Percentiles rank a stretch among this genome's conserved stretches.
Evolutionary conservation across 2,329 filamentous ascomycete genomes (phyloP).

Genomic region (Monosporascus cannonballus): DNA sequence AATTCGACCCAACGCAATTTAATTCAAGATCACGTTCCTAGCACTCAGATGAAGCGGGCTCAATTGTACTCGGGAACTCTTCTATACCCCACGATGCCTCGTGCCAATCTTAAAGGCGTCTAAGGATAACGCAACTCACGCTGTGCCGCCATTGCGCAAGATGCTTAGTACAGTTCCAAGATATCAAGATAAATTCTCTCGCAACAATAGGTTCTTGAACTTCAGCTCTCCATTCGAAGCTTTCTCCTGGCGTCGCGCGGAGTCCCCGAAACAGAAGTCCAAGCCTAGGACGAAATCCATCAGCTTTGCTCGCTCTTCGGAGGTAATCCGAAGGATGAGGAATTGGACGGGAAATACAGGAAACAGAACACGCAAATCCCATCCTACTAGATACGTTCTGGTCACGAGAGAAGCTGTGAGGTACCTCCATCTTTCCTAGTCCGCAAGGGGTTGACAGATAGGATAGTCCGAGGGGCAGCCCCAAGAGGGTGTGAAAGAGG

Average conservation of each 20-base stretch:
- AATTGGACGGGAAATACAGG: not conserved
- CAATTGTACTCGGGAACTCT: not conserved
- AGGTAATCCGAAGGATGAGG: not conserved
- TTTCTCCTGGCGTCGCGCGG: not conserved
- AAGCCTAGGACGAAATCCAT: not conserved
- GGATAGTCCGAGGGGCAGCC: not conserved
- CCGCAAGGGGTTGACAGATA: not conserved
- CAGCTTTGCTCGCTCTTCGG: not conserved
- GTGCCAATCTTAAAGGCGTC: not conserved
- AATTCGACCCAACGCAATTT: not conserved
- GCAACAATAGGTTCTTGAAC: not conserved
- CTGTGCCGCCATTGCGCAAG: not conserved
- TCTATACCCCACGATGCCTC: not conserved
- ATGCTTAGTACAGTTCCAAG: slow-evolving; percentile 1
- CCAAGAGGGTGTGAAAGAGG: not conserved
- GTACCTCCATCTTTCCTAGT: not conserved
- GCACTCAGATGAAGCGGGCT: not conserved
- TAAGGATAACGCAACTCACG: not conserved
- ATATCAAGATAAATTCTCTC: not conserved
- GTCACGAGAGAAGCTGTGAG: not conserved
- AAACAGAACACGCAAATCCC: not conserved
- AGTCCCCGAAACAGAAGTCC: not conserved
- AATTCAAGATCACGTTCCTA: not conserved
- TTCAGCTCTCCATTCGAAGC: not conserved
- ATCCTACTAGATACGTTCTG: not conserved